Base-by-base conservation (phyloP, 1,284 basidiomycete species). In the Pyrrhoderma lamaoense region DNA sequence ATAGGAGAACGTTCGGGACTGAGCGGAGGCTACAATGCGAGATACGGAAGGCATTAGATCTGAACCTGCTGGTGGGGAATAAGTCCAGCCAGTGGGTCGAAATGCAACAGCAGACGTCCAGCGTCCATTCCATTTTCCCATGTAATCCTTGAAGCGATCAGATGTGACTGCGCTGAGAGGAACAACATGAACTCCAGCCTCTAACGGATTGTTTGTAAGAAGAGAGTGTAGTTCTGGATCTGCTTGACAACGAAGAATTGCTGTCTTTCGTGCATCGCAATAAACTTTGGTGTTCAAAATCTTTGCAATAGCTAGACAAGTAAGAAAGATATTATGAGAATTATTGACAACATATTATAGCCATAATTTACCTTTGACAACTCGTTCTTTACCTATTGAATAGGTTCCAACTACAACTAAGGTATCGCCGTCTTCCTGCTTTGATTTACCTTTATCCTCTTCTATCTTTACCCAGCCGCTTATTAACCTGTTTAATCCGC, bases 361-460 rank as follows among this genome's bases (percentile, higher is more conserved):
- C 38, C 9, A 34, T 35, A 22, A 39, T 16, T 40, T 51, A 85
- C 90, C 92, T 76, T 97, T 95, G 27, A 97, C 91, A 44, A 99
- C 89, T 39, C 93, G 82, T 66, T 99, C 95, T 67, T 99, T 99
- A 47, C 95, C 95, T 49, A 99, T 93, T 0, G 91, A 92, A 66
- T 99, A 99, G 0, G 95, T 97, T 9, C 94, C 95, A 22, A 98
- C 81, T 40, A 96, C 79, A 44, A 98, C 78, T n/a, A 98, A 73
- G 2, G 71, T 62, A 42, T 66, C 68, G 1, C 62, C 64, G 45
- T 62, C 61, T 23, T 60, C 57, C 36, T 61, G 55, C 38, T 40
- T 22, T 27, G 64, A 60, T 42, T 60, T 60, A n/a, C 60, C 52
- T 45, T 67, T 66, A 31, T 61, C 57, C 61, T 63, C 54, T 54